phyloP scores from a whole-genome alignment of 176 grass and related monocot species.

The Tillandsia leiboldiana region DNA sequence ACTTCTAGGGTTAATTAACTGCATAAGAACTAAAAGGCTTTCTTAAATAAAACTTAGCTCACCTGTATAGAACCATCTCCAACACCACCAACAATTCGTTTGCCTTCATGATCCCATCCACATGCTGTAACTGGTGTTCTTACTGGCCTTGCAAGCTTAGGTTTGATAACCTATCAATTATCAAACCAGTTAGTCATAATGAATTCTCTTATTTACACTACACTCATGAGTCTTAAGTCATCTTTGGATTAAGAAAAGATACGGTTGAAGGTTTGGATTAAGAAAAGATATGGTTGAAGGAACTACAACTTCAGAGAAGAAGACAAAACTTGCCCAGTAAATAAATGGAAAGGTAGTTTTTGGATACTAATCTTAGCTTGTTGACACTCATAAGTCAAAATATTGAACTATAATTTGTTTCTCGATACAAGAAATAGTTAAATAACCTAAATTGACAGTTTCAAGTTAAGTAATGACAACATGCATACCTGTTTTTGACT shows the following conservation, averaged over 20 bases:
- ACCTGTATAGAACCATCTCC: slow-evolving; percentile 97
- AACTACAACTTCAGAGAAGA: no score
- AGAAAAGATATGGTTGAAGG: not conserved
- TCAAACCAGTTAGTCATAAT: not conserved
- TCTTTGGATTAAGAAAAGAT: not conserved
- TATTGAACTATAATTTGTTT: not conserved
- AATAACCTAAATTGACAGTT: not conserved
- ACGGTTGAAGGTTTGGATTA: not conserved
- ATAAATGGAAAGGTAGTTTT: no score
- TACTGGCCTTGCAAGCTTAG: slow-evolving; percentile 69
- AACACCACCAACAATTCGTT: slow-evolving; percentile 74
- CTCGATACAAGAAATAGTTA: not conserved
- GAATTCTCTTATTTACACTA: not conserved
- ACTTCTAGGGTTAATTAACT: no score
- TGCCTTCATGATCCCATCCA: slow-evolving; percentile 93
- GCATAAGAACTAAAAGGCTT: no score
- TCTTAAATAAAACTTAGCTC: not conserved
- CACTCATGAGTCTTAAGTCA: no score
- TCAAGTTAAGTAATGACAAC: not conserved
- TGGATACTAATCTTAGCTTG: not conserved
- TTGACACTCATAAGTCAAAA: no score
- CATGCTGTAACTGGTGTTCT: slow-evolving; percentile 83
- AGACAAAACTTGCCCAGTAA: no score
- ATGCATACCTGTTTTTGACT: slow-evolving; percentile 85
- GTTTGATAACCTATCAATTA: slow-evolving; percentile 76